Base-by-base conservation (phyloP, 2,329 filamentous ascomycete genomes). In the Fusarium nygamai region DNA sequence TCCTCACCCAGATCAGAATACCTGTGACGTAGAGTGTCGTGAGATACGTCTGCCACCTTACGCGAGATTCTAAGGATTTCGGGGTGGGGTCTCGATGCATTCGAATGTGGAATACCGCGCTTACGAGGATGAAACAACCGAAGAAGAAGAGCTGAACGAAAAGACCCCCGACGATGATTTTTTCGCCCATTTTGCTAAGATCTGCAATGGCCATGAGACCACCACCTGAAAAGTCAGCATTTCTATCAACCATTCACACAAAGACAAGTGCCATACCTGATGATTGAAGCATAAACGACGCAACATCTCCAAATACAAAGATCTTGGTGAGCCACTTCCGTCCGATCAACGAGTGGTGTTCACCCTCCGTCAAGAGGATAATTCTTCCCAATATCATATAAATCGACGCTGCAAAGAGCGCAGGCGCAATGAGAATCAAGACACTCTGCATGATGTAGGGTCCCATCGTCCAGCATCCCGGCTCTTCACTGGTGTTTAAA, bases 81-180 rank as follows among this genome's bases (percentile, higher is more conserved):
- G 22, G 16, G 8, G 72, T 77, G 6, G 75, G 78, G 12, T 50
- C 38, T 1, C 50, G 61, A 17, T 38, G 36, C 64, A 81, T 73
- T n/a, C 80, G 75, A 2, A 63, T 63, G 69, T 90, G 85, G 74
- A 89, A 89, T 1, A 86, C 68, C 3, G 82, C 74, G 0, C 86
- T 83, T 0, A 85, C 82, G 5, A 85, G 48, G 38, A 89, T 80
- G 74, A 91, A 91, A 59, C 88, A 80, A 10, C 82, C 82, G 60
- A 91, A 90, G 66, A 88, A 85, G n/a, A 88, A 50, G 19, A 91
- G 82, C 70, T 91, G 89, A 1, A 90, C 77, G 13, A 87, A 81
- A 3, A 91, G 80, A 14, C 89, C 89, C 2, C 74, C 85, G 17
- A 90, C 79, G 16, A 90, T 85, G 47, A 90, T 79, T 5, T 85